phyloP scores from a whole-genome alignment of 805 yeast species.

The Maudiozyma bulderi region DNA sequence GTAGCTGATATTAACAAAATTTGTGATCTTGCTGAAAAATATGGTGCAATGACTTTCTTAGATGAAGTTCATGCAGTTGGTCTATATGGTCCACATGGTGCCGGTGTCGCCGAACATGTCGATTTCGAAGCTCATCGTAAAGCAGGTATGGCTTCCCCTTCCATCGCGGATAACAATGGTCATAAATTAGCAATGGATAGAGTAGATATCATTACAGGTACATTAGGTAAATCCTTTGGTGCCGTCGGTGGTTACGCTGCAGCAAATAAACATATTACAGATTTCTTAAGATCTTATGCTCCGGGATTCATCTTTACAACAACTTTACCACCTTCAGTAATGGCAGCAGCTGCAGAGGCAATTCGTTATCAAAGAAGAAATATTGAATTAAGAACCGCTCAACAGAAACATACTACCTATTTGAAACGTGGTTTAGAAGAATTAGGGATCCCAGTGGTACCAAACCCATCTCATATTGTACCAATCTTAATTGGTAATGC shows the following conservation, averaged over 20 bases:
- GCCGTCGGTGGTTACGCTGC: conserved; percentile 97
- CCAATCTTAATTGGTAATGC: conserved; percentile 95
- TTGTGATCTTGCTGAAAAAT: conserved; percentile 93
- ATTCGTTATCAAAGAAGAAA: conserved; percentile 75
- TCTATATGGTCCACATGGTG: conserved; percentile 98
- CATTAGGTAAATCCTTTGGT: conserved; percentile 95
- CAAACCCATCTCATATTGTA: conserved; percentile 95
- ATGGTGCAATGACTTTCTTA: conserved; percentile 92
- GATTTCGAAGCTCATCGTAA: conserved; percentile 76
- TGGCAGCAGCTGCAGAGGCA: conserved; percentile 91
- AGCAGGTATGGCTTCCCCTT: conserved; percentile 49
- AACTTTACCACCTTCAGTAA: conserved; percentile 90
- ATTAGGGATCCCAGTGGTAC: conserved; percentile 87
- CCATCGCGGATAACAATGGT: neutral
- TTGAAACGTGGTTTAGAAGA: conserved; percentile 62
- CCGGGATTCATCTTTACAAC: conserved; percentile 98
- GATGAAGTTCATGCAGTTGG: conserved; percentile 99
- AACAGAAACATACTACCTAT: conserved; percentile 77
- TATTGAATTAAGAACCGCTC: conserved; percentile 66
- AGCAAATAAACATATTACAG: conserved; percentile 71
- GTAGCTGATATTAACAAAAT: conserved; percentile 87
- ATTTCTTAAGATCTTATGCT: conserved; percentile 92
- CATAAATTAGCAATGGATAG: conserved; percentile 67
- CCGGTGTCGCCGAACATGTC: conserved; percentile 96
- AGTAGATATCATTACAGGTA: conserved; percentile 93